Evolutionary conservation across 768 basidiomycete genomes (phyloP).

Genomic region (Agaricus subrufescens): DNA sequence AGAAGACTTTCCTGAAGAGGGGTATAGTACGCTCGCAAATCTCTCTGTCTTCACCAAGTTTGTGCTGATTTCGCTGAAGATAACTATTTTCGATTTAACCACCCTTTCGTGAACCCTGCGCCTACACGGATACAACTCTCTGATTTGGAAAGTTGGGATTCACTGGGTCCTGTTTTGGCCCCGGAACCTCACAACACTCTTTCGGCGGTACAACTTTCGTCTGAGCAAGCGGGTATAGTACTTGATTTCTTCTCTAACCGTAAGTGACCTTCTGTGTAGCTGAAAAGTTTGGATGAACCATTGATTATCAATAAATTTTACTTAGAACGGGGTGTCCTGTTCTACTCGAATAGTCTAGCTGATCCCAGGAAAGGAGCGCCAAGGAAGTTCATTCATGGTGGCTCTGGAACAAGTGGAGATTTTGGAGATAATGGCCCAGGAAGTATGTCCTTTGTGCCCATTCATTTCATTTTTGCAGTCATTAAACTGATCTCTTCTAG

Average conservation of each 20-base stretch:
- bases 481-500: slow-evolving; percentile 24
- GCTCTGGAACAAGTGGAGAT: slow-evolving; percentile 45
- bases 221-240: slow-evolving; percentile 53
- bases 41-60: neutral
- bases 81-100: slow-evolving; percentile 57
- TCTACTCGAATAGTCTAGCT: slow-evolving; percentile 61
- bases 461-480: neutral
- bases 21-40: slow-evolving; percentile 45
- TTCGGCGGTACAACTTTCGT: slow-evolving; percentile 49
- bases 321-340: slow-evolving; percentile 70
- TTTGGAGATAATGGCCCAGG: slow-evolving; percentile 54
- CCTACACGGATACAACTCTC: slow-evolving; percentile 45
- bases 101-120: slow-evolving; percentile 28
- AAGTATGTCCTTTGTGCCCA: slow-evolving; percentile 33
- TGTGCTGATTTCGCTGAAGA: slow-evolving; percentile 32
- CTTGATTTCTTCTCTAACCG: slow-evolving; percentile 68
- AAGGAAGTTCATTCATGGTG: slow-evolving; percentile 73
- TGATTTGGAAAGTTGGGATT: slow-evolving; percentile 41
- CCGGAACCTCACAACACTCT: slow-evolving; percentile 27
- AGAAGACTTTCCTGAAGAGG: slow-evolving; percentile 47
- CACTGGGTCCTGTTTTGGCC: slow-evolving; percentile 39
- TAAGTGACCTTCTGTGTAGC: slow-evolving; percentile 27
- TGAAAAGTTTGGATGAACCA: neutral
- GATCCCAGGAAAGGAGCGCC: slow-evolving; percentile 39
- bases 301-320: neutral